Conservation (phyloP, 257 asterid genomes). For the Lavandula angustifolia region DNA sequence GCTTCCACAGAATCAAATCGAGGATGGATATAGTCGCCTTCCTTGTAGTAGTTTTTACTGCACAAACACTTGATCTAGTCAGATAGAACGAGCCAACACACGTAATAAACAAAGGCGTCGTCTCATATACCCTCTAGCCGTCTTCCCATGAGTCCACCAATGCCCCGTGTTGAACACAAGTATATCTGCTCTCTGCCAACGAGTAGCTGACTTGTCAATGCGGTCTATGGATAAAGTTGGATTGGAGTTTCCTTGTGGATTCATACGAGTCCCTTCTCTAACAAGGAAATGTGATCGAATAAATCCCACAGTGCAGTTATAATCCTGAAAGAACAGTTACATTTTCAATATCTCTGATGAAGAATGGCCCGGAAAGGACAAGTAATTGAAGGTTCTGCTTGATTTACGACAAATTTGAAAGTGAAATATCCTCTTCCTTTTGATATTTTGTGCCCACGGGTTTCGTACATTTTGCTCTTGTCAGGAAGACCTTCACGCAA, state of each 20-base stretch:
- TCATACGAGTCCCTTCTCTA: slow-evolving; percentile 78
- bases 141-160: slow-evolving; percentile 99
- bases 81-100: background rate
- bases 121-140: slow-evolving; percentile 77
- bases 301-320: slow-evolving; percentile 77
- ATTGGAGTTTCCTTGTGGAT: slow-evolving; percentile 76
- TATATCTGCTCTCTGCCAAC: slow-evolving; percentile 94
- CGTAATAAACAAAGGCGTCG: background rate
- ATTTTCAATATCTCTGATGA: background rate
- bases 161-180: slow-evolving; percentile 93
- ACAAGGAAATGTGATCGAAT: slow-evolving; percentile 94
- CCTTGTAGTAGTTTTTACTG: slow-evolving; percentile 93
- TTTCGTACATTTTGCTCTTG: slow-evolving; percentile 87
- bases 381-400: slow-evolving; percentile 6
- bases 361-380: background rate
- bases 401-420: slow-evolving; percentile 84
- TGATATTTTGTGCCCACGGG: slow-evolving; percentile 79
- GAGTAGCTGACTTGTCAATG: slow-evolving; percentile 74
- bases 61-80: background rate
- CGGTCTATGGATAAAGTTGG: slow-evolving; percentile 88
- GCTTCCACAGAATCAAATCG: slow-evolving; percentile 84
- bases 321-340: slow-evolving; percentile 61
- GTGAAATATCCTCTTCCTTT: slow-evolving; percentile 89
- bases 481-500: slow-evolving; percentile 69
- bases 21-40: slow-evolving; percentile 70